phyloP scores from a whole-genome alignment of 2,329 filamentous ascomycete genomes.

The Zasmidium angulare region DNA sequence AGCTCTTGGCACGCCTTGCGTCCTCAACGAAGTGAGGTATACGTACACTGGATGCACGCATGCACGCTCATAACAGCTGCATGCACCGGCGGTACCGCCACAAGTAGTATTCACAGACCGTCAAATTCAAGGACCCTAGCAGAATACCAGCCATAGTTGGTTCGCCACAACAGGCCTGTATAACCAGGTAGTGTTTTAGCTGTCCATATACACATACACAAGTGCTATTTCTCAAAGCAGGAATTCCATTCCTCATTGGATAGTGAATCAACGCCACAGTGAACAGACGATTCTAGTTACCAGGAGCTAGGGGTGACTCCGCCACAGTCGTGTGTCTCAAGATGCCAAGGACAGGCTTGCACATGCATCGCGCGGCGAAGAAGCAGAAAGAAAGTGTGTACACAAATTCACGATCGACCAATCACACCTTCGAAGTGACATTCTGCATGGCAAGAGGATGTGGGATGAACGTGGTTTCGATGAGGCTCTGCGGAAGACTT shows the following conservation, averaged over 20 bases:
- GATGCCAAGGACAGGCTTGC: neutral
- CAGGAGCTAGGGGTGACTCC: neutral
- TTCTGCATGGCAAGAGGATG: neutral
- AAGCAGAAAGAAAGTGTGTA: neutral
- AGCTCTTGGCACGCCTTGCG: too few relatives aligned
- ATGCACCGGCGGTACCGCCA: too few relatives aligned
- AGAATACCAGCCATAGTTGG: too few relatives aligned
- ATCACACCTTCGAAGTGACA: neutral
- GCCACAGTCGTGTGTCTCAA: neutral
- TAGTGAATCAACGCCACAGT: neutral
- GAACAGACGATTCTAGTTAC: too few relatives aligned
- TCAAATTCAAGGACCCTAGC: too few relatives aligned
- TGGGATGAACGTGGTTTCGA: too few relatives aligned
- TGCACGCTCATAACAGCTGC: too few relatives aligned
- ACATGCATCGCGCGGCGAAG: too few relatives aligned
- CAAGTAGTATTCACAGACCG: too few relatives aligned
- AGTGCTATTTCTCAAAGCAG: neutral
- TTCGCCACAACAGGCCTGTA: neutral
- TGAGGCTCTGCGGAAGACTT: too few relatives aligned
- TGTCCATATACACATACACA: neutral
- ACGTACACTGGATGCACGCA: too few relatives aligned
- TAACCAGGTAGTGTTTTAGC: neutral
- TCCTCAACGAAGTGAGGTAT: too few relatives aligned
- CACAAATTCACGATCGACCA: neutral
- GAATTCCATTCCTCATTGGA: neutral